Evolutionary conservation across 495 filamentous ascomycete genomes (phyloP).

Genomic region (Rhypophila decipiens): DNA sequence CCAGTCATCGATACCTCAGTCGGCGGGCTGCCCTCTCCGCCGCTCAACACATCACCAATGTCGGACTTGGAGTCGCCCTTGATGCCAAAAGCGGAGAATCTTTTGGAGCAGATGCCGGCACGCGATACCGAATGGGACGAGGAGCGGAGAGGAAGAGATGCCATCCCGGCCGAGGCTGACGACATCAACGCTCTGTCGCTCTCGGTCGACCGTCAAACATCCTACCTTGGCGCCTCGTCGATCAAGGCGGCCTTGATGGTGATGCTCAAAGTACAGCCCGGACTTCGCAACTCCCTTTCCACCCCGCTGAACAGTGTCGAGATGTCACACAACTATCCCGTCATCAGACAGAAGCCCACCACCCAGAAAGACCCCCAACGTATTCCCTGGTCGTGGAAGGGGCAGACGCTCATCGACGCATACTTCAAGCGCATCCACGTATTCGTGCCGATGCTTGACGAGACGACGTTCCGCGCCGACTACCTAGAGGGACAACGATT

Average conservation of each 20-base stretch:
- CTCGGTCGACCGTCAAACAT: constrained; percentile 61
- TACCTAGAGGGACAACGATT: constrained; percentile 60
- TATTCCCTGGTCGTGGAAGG: constrained; percentile 53
- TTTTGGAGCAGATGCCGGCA: constrained; percentile 50
- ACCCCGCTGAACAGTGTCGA: constrained; percentile 42
- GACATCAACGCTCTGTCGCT: constrained; percentile 79
- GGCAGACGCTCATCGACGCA: constrained; percentile 61
- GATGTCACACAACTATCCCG: constrained; percentile 41
- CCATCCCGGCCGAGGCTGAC: constrained; percentile 64
- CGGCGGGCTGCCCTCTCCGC: constrained; percentile 38
- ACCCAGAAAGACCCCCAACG: constrained; percentile 45
- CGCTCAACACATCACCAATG: constrained; percentile 34
- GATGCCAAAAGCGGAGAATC: constrained; percentile 36
- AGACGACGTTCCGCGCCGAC: constrained; percentile 64
- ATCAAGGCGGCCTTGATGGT: constrained; percentile 76
- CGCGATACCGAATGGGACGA: constrained; percentile 54
- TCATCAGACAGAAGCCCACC: constrained; percentile 40
- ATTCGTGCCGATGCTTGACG: constrained; percentile 72
- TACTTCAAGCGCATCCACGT: constrained; percentile 74
- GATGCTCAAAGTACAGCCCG: constrained; percentile 69
- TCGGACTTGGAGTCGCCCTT: constrained; percentile 39
- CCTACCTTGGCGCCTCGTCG: constrained; percentile 76
- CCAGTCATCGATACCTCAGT: constrained; percentile 31
- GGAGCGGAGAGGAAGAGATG: constrained; percentile 47
- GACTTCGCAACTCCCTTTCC: constrained; percentile 51